Evolutionary conservation across 2,329 filamentous ascomycete species (phyloP), one percentile per base, ranked within the genome.

Genomic region (Seiridium unicorne): DNA sequence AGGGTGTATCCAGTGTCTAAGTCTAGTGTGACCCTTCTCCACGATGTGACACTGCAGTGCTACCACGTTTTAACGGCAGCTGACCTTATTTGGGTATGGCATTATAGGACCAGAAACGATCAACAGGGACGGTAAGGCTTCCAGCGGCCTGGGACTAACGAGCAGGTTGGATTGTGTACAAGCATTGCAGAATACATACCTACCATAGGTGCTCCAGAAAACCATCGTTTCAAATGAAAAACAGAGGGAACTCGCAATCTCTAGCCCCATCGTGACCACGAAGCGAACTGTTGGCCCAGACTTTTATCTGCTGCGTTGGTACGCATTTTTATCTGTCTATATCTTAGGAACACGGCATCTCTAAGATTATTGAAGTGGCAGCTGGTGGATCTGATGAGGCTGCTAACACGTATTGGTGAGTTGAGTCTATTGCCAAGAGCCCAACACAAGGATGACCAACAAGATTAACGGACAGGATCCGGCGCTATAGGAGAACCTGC

Each of bases 401-500:
- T 26, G 18, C 18, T 26, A 49, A 32, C 26, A 49, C 35, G 26
- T 49, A 49, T 49, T 49, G 47, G 47, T 32, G 3, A 49, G 47
- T 49, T 32, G 49, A 13, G 32, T 53, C 32, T 53, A 38, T 35
- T 38, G 49, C 49, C 49, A 53, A 53, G 49, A 53, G 9, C 34
- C 34, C 34, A 36, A n/a, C 38, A 35, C 11, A 36, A n/a, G 11
- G 11, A 35, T 18, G 10, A 18, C 31, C 11, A 35, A 53, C 11
- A 38, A 51, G 11, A 26, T 26, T 26, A 26, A 26, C 18, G 18
- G 18, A 26, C 18, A n/a, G 44, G n/a, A 42, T 18, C 46, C 32
- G 49, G 49, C 49, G 34, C 18, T 32, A 31, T 31, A 32, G 32
- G 49, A 9, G 40, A 57, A 57, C 54, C 54, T 57, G 54, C 54